Percentiles rank a stretch among this genome's conserved stretches.
Evolutionary conservation across 2,329 filamentous ascomycete species (phyloP).

Genomic region (Diaporthe citriasiana): DNA sequence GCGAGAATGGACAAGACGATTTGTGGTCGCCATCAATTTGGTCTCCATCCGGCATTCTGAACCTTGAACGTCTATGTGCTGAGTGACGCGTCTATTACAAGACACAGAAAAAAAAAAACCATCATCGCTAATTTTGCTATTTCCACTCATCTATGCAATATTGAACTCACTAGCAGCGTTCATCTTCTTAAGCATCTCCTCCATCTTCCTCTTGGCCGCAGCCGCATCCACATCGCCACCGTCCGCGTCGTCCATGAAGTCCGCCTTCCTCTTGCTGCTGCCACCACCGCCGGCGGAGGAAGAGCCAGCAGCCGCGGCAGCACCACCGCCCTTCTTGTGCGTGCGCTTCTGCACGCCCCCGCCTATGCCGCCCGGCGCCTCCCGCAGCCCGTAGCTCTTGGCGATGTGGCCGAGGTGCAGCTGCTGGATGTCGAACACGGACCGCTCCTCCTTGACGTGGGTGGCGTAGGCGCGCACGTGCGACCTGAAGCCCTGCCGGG

Average conservation of each 20-base stretch:
- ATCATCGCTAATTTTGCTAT: neutral
- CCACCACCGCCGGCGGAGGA: conserved; percentile 8
- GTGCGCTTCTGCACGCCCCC: conserved; percentile 65
- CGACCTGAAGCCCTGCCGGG: conserved; percentile 87
- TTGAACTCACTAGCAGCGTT: conserved; percentile 76
- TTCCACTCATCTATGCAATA: conserved; percentile 57
- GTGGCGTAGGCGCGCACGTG: conserved; percentile 96
- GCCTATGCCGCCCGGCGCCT: conserved; percentile 87
- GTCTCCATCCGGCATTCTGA: neutral
- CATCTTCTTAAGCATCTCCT: conserved; percentile 71
- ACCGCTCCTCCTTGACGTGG: conserved; percentile 86
- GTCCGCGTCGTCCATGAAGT: conserved; percentile 58
- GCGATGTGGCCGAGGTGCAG: conserved; percentile 93
- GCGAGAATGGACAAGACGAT: neutral
- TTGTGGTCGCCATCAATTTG: neutral
- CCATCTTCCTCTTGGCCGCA: conserved; percentile 74
- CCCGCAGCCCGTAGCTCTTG: conserved; percentile 91
- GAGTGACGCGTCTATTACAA: neutral
- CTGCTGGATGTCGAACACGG: conserved; percentile 91
- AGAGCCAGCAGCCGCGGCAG: conserved; percentile 44
- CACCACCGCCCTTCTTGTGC: conserved; percentile 53
- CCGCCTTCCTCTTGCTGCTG: conserved; percentile 45
- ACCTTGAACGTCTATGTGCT: too few relatives aligned
- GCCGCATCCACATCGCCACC: conserved; percentile 65
- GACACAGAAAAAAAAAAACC: neutral